Percentiles rank a stretch among this genome's conserved stretches.
These are phyloP conservation scores for Jatropha podagrica DNA, from an alignment of 441 rosid genomes.

Conservation along the genomic window DNA sequence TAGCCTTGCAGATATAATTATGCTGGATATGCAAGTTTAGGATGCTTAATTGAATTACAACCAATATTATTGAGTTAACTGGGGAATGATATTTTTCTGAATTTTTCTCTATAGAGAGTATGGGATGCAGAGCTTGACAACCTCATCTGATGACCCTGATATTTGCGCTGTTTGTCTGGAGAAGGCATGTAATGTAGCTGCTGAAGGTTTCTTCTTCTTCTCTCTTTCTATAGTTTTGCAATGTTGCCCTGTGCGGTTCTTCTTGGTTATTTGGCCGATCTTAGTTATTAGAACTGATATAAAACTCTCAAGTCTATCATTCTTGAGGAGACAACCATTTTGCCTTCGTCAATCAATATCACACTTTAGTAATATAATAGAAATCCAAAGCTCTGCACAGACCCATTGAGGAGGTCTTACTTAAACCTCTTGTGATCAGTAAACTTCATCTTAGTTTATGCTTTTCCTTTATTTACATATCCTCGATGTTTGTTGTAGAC, in stretches of 20 bases:
- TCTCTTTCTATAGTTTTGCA: constrained; percentile 13
- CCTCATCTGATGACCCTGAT: constrained; percentile 69
- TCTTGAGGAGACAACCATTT: background rate
- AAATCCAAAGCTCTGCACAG: background rate
- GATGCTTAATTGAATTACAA: background rate
- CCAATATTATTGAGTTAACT: background rate
- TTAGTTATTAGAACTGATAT: background rate
- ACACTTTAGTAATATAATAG: background rate
- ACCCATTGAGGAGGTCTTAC: background rate
- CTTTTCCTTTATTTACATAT: background rate
- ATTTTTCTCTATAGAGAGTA: constrained; percentile 54
- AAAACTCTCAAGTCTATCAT: background rate
- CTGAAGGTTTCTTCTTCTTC: constrained; percentile 66
- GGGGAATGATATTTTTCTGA: constrained; percentile 16
- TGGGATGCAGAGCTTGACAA: constrained; percentile 66
- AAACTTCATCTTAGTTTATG: background rate
- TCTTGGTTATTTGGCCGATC: background rate
- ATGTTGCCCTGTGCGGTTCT: constrained; percentile 1
- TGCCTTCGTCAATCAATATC: background rate
- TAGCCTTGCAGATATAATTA: background rate
- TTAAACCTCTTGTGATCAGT: background rate
- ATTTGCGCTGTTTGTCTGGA: constrained; percentile 94
- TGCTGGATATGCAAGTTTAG: background rate
- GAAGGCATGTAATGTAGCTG: constrained; percentile 85
- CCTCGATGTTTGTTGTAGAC: background rate